Evolutionary conservation across 163 green algal genomes (phyloP), one percentile per base, ranked within the genome.

Genomic region (Scenedesmus sp.): DNA sequence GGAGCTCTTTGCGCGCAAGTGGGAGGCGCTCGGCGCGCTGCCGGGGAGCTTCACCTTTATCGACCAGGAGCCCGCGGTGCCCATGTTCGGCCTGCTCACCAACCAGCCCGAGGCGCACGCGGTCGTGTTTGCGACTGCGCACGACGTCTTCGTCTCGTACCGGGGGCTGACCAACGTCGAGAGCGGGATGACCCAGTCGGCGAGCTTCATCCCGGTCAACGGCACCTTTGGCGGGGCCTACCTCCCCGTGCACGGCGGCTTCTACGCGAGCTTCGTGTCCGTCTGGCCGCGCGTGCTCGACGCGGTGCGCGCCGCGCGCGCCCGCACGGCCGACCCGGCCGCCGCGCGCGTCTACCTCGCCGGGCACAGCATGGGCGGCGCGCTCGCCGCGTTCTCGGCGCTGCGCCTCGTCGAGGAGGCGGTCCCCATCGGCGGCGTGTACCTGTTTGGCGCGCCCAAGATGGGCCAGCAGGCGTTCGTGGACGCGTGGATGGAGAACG

Each of bases 291-390:
- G 48, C 31, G 69, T 77, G 5, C 9, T 33, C 26, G 14, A 42
- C 15, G 69, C 69, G 1, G 15, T 77, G 4, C 24, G 29, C 13
- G 15, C 28, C 1, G 69, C 69, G 1, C 45, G 31, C 26, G 50
- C 22, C 17, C 22, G 47, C 22, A 77, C 69, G 1, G 14, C 64
- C 18, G 39, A 66, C 22, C 69, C 69, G 13, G 20, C 14, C n/a
- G 4, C 15, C 0, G 69, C 69, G 6, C 47, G 31, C 6, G 15
- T 77, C 3, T 77, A 57, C 20, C 34, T 77, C n/a, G 56, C 69
- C n/a, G 69, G 69, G 13, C 69, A 77, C 69, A 77, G 69, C 69
- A 67, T 77, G 69, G 69, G 69, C 24, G 53, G 18, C 1, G 69
- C 54, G 1, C 69, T 47, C 14, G 69, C 69, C 1, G 10, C 48